Evolutionary conservation across 169 alveolate species (phyloP), one percentile per base, ranked within the genome.

Genomic region (Eimeria necatrix): DNA sequence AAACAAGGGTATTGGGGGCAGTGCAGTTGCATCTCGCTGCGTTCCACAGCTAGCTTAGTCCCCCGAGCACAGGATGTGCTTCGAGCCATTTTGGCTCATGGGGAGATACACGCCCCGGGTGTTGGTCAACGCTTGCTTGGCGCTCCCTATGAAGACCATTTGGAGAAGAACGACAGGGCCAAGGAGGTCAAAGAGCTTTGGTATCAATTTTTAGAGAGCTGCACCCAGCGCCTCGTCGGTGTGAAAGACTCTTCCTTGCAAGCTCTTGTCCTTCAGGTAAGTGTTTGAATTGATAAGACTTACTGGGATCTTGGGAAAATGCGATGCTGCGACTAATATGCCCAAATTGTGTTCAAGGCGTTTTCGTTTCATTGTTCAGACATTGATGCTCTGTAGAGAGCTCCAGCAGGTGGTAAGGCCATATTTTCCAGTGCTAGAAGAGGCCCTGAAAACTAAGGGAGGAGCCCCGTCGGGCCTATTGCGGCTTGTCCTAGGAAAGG

Each of bases 61-160:
- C 91, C 91, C 9, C 91, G 91, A 24, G 91, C 91, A 26, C 91
- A 83, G 60, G 91, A 83, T 32, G 91, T 83, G 78, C 73, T 83
- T 18, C 76, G 91, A 53, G 91, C 91, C 76, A 83, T 83, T 74
- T 0, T 83, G 6, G 76, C 76, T 22, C 78, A 56, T 18, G 91
- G 91, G 53, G 91, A 83, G n/a, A 56, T 83, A 32, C 76, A 53
- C 59, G 14, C 56, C 56, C 60, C 78, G 16, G 56, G 26, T 53
- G 73, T 59, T 14, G 91, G 91, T 10, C 78, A 32, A 74, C 73
- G 76, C 3, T 22, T 83, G 73, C 46, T 83, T 14, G 91, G 91
- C 76, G 32, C 24, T 26, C 60, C 52, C 3, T 80, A n/a, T n/a
- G 68, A 49, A n/a, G 88, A 80, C 9, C 26, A 2, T 52, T 22